Conservation (phyloP, 176 grass and related monocot genomes). For the Ensete glaucum region DNA sequence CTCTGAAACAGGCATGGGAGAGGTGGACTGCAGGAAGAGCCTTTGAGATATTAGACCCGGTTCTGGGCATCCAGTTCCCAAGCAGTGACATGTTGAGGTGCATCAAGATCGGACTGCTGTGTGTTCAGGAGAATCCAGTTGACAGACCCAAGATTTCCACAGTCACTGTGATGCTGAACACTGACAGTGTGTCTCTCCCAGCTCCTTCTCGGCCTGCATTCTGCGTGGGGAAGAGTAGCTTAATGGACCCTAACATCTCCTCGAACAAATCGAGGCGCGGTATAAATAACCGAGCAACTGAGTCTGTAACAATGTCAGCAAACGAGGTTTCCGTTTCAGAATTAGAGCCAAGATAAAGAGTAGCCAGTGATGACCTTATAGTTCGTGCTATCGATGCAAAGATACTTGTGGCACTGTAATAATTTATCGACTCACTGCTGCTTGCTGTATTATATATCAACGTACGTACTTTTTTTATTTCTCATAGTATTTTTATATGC, state of each 20-base stretch:
- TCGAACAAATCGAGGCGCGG: background rate
- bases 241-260: background rate
- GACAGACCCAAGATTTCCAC: conserved; percentile 32
- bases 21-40: conserved; percentile 15
- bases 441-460: no score
- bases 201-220: conserved; percentile 23
- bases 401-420: no score
- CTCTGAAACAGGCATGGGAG: conserved; percentile 29
- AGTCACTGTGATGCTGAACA: conserved; percentile 27
- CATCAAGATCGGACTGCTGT: conserved; percentile 23
- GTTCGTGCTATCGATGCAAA: no score
- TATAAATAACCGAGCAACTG: background rate
- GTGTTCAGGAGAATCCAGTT: conserved; percentile 23
- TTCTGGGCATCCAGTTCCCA: background rate
- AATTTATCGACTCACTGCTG: no score
- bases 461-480: no score
- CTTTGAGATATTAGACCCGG: conserved; percentile 18
- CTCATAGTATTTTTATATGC: no score
- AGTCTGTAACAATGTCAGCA: conserved; percentile 1
- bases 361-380: background rate
- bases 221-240: background rate
- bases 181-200: conserved; percentile 1
- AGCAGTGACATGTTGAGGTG: conserved; percentile 23
- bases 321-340: conserved; percentile 37
- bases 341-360: conserved; percentile 25